Percentiles rank a stretch among this genome's conserved stretches.
Evolutionary conservation across 192 early-diverging fungal species (phyloP).

Genomic region (Coemansia sp.): DNA sequence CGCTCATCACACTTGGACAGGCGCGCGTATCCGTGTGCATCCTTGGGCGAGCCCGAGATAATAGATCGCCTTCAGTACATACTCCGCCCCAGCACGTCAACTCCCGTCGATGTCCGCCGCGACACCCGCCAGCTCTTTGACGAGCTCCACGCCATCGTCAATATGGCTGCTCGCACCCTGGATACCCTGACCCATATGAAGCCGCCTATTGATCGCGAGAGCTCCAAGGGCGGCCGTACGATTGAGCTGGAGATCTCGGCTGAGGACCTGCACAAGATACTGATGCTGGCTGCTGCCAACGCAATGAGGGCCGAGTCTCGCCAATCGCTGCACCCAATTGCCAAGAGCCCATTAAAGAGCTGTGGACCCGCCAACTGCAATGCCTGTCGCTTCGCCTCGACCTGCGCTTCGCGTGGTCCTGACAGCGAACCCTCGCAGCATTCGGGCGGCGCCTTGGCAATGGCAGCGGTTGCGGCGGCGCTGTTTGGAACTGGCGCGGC

Average conservation of each 20-base stretch:
- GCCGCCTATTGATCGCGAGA: neutral
- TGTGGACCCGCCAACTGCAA: neutral
- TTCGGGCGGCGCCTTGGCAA: neutral
- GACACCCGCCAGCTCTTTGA: neutral
- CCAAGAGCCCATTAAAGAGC: neutral
- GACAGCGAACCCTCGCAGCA: neutral
- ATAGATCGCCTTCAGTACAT: conserved; percentile 41
- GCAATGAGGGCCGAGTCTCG: neutral
- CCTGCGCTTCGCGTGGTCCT: neutral
- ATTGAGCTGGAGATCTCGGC: conserved; percentile 29
- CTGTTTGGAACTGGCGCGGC: neutral
- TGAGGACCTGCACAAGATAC: conserved; percentile 10
- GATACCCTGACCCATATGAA: neutral
- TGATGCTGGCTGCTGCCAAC: conserved; percentile 2
- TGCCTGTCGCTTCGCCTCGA: conserved; percentile 2
- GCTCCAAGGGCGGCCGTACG: conserved; percentile 3
- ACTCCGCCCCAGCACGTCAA: neutral
- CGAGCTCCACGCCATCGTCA: conserved; percentile 1
- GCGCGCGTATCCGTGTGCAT: neutral
- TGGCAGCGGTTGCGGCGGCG: neutral
- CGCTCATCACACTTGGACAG: neutral
- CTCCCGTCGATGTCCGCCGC: neutral
- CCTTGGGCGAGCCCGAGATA: neutral
- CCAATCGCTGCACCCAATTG: neutral
- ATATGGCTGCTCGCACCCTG: neutral